Conservation (phyloP, 208 protist genomes). For the Tritrichomonas foetus region DNA sequence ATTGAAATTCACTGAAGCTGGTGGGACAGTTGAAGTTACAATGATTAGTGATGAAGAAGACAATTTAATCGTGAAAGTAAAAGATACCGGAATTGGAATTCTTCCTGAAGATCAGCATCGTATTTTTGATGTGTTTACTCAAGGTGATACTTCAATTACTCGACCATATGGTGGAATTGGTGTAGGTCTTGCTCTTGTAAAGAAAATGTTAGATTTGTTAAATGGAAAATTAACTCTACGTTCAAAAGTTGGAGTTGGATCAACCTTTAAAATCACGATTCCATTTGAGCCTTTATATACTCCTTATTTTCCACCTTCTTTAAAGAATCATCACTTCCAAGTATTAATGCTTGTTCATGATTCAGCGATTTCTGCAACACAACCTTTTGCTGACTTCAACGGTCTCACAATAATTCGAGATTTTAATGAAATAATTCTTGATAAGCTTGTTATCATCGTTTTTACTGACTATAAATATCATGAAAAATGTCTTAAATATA, state of each 20-base stretch:
- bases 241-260: background rate
- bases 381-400: background rate
- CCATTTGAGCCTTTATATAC: background rate
- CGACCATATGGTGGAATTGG: background rate
- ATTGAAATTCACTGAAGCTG: conserved; percentile 56
- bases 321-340: background rate
- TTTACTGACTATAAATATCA: background rate
- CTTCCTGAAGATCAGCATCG: background rate
- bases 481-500: background rate
- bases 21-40: background rate
- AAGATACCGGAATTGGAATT: background rate
- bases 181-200: background rate
- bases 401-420: background rate
- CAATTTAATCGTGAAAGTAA: background rate
- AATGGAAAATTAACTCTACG: background rate
- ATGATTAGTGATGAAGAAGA: background rate
- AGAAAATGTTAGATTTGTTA: background rate
- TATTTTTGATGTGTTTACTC: background rate
- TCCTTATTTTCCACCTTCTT: background rate
- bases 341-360: background rate
- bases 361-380: background rate
- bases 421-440: background rate
- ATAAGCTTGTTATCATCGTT: background rate
- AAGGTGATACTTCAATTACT: background rate
- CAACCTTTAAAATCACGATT: background rate